Conservation (phyloP, 2,329 filamentous ascomycete genomes). For the Elsinoe australis region DNA sequence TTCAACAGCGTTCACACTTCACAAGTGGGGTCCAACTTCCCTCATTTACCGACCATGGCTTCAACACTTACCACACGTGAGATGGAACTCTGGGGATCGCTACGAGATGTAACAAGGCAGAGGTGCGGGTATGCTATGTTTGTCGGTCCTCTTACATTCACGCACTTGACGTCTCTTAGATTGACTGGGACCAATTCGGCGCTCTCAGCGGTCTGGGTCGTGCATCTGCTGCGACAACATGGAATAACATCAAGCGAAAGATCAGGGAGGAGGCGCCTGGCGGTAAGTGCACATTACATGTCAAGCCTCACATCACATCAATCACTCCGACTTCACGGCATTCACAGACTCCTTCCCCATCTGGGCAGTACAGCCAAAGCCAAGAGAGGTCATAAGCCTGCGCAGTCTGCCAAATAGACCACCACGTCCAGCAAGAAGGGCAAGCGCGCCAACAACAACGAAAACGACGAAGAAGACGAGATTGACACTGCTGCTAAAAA, state of each 20-base stretch:
- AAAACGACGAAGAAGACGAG: background rate
- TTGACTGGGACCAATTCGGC: slow-evolving; percentile 23
- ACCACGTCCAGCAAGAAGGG: background rate
- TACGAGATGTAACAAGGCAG: background rate
- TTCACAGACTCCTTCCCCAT: background rate
- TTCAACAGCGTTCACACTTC: too few relatives aligned
- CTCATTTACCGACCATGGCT: background rate
- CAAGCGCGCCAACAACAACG: background rate
- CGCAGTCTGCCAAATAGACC: background rate
- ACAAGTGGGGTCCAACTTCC: too few relatives aligned
- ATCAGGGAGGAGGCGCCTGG: slow-evolving; percentile 33
- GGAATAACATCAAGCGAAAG: slow-evolving; percentile 61
- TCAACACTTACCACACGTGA: background rate
- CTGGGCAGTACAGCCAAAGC: background rate
- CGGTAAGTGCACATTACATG: background rate
- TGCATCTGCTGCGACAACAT: slow-evolving; percentile 22
- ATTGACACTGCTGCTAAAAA: too few relatives aligned
- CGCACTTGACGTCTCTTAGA: slow-evolving; percentile 12
- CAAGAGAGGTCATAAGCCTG: background rate
- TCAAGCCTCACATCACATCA: background rate
- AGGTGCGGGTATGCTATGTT: background rate
- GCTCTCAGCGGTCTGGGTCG: slow-evolving; percentile 20
- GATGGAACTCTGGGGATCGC: background rate
- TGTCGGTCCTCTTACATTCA: background rate
- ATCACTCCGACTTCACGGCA: background rate